A percentile compares a stretch with the other conserved stretches of the same genome.
Conservation (phyloP, 495 filamentous ascomycete species). For the Friedmanniomyces simplex region DNA sequence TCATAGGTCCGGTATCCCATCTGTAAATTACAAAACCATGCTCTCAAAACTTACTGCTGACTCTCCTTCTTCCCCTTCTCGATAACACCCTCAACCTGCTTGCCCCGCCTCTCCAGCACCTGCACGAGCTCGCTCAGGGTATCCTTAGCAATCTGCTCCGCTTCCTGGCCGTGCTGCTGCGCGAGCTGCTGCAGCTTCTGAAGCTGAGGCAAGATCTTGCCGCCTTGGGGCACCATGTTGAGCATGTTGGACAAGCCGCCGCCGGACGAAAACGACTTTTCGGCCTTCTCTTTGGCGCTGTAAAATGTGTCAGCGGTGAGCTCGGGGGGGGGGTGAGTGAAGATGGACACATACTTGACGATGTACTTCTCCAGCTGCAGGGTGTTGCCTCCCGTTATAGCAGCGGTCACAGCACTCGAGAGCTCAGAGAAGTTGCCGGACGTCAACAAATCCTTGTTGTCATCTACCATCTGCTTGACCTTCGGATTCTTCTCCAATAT, state of each 20-base stretch:
- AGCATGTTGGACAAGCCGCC: slow-evolving; percentile 27
- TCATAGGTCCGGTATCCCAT: no score
- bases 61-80: slow-evolving; percentile 15
- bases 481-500: slow-evolving; percentile 56
- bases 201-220: slow-evolving; percentile 46
- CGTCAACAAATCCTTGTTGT: slow-evolving; percentile 51
- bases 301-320: background rate
- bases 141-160: slow-evolving; percentile 49
- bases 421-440: slow-evolving; percentile 46
- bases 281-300: slow-evolving; percentile 14
- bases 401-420: slow-evolving; percentile 43
- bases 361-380: slow-evolving; percentile 49
- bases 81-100: slow-evolving; percentile 35
- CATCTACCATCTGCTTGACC: slow-evolving; percentile 52
- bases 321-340: background rate
- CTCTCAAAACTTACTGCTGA: background rate
- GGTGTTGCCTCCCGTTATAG: slow-evolving; percentile 44
- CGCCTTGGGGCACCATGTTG: slow-evolving; percentile 43
- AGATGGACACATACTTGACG: slow-evolving; percentile 24
- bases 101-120: slow-evolving; percentile 37
- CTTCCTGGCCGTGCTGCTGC: slow-evolving; percentile 50
- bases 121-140: slow-evolving; percentile 42
- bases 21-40: no score
- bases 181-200: slow-evolving; percentile 43
- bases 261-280: background rate